These are phyloP conservation scores for Monascus purpureus DNA, from an alignment of 495 filamentous ascomycete species.

Conservation along the genomic window DNA sequence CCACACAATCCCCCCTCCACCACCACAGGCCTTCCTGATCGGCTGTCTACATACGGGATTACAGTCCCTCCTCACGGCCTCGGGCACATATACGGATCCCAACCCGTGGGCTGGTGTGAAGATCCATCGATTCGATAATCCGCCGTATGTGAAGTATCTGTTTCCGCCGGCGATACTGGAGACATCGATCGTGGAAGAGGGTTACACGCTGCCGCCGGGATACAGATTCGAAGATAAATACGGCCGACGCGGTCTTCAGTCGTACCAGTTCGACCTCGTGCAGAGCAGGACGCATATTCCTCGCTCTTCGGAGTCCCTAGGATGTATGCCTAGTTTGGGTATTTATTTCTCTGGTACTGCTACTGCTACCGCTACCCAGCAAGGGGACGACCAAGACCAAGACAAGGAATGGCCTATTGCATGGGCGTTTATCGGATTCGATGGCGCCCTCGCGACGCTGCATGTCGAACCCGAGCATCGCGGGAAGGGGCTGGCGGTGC, in stretches of 20 bases:
- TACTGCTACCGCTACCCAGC: slow-evolving; percentile 1
- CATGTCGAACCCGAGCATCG: slow-evolving; percentile 36
- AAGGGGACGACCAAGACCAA: not conserved
- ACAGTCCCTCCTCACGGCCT: slow-evolving; percentile 6
- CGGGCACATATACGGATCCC: slow-evolving; percentile 4
- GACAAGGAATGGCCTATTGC: slow-evolving; percentile 23
- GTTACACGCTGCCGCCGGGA: slow-evolving; percentile 11
- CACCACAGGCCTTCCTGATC: slow-evolving; percentile 15
- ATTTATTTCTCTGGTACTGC: too few species aligned
- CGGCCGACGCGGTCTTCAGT: slow-evolving; percentile 12
- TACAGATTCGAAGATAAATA: slow-evolving; percentile 16
- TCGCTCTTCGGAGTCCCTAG: slow-evolving; percentile 15
- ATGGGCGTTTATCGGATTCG: slow-evolving; percentile 30
- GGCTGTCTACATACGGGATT: slow-evolving; percentile 22
- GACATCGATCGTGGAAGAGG: not conserved
- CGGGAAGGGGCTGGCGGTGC: slow-evolving; percentile 26
- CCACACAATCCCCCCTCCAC: slow-evolving; percentile 9
- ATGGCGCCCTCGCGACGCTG: slow-evolving; percentile 33
- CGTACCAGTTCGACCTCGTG: slow-evolving; percentile 22
- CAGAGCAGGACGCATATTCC: slow-evolving; percentile 26
- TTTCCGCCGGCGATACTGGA: slow-evolving; percentile 10
- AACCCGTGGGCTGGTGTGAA: slow-evolving; percentile 10
- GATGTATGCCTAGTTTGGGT: slow-evolving; percentile 17
- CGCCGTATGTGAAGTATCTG: slow-evolving; percentile 22
- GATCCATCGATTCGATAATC: slow-evolving; percentile 21